Conservation (phyloP, 148 eudicot genomes). For the Nyssa sinensis region DNA sequence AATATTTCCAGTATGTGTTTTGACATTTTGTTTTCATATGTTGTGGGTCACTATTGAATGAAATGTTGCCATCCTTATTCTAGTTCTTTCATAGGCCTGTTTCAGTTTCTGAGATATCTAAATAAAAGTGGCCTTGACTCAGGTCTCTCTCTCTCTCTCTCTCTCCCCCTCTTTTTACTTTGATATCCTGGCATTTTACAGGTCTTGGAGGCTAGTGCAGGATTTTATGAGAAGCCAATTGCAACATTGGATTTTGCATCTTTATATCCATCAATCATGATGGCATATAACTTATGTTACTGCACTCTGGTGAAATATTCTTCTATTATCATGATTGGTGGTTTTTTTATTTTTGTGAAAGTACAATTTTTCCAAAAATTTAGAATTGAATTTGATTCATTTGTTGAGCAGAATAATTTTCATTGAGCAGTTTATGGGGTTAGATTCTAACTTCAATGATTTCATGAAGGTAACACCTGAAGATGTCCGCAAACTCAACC, state of each 20-base stretch:
- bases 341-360: slow-evolving; percentile 2
- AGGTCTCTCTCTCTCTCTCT: background rate
- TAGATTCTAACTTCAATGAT: slow-evolving; percentile 2
- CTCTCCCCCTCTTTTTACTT: background rate
- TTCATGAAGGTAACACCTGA: slow-evolving; percentile 80
- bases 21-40: too few relatives aligned
- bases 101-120: background rate
- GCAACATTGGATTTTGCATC: slow-evolving; percentile 99
- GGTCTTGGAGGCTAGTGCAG: slow-evolving; percentile 96
- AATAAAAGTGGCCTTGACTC: background rate
- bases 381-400: slow-evolving; percentile 2
- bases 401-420: background rate
- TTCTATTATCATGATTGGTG: background rate
- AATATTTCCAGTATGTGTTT: background rate
- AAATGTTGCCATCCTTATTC: background rate
- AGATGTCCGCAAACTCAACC: slow-evolving; percentile 72
- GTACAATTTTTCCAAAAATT: background rate
- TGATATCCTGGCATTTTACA: slow-evolving; percentile 24
- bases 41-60: background rate
- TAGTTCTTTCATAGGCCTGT: background rate
- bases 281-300: slow-evolving; percentile 97
- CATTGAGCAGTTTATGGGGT: background rate
- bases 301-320: slow-evolving; percentile 74
- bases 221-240: slow-evolving; percentile 95
- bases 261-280: slow-evolving; percentile 98